Evolutionary conservation across 2,329 filamentous ascomycete species (phyloP).

Genomic region (Dryadomyces quercus-mongolicae): DNA sequence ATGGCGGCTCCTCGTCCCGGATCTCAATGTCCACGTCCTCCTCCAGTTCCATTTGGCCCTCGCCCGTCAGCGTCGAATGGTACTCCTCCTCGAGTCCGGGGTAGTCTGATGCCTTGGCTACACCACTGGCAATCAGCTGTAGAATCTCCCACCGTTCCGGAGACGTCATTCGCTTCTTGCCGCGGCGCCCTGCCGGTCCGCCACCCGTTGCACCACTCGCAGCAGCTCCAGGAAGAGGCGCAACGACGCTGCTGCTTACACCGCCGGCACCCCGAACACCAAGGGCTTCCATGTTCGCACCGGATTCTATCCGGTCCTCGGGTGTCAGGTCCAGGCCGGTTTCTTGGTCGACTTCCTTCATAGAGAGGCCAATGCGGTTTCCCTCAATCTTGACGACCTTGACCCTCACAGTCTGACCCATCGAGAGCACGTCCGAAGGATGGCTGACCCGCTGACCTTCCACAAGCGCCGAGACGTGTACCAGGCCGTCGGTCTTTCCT

Average conservation of each 20-base stretch:
- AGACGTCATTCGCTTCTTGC: constrained; percentile 88
- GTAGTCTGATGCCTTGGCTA: constrained; percentile 84
- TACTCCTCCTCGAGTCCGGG: constrained; percentile 93
- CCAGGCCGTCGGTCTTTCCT: constrained; percentile 83
- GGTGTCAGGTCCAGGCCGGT: constrained; percentile 76
- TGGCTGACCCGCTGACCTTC: constrained; percentile 81
- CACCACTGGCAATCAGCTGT: constrained; percentile 89
- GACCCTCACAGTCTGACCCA: constrained; percentile 77
- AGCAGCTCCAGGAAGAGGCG: background rate
- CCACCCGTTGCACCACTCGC: constrained; percentile 14
- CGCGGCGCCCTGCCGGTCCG: constrained; percentile 23
- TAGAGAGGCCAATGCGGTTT: constrained; percentile 72
- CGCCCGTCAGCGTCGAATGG: constrained; percentile 72
- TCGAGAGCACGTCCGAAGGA: constrained; percentile 73
- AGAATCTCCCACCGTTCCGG: constrained; percentile 97
- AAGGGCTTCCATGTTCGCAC: constrained; percentile 77
- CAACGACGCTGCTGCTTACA: constrained; percentile 16
- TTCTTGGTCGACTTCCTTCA: constrained; percentile 93
- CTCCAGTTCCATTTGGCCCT: constrained; percentile 82
- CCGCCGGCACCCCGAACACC: constrained; percentile 50
- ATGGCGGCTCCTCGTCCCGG: constrained; percentile 89
- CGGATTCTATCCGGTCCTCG: constrained; percentile 66
- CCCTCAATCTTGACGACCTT: constrained; percentile 85
- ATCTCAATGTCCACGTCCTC: constrained; percentile 97
- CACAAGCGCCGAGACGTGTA: constrained; percentile 83